Evolutionary conservation across 2,329 filamentous ascomycete genomes (phyloP).

Genomic region (Fusarium napiforme): DNA sequence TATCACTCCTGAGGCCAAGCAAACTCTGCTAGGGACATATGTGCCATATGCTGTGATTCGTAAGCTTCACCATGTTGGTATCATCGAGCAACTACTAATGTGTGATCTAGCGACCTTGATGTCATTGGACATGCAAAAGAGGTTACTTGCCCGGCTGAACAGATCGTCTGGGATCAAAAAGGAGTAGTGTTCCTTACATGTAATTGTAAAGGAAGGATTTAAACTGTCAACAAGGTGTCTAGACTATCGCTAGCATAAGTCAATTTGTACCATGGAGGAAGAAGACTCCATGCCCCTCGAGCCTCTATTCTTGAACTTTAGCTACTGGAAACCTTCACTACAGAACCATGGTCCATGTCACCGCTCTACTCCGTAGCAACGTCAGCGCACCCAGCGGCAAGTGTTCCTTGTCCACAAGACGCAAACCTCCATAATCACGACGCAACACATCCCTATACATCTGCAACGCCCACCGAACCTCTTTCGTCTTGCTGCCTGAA

Average conservation of each 20-base stretch:
- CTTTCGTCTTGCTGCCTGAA: background rate
- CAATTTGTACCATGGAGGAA: rapidly evolving
- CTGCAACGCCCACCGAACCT: background rate
- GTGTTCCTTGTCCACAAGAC: background rate
- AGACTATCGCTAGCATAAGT: too few relatives aligned
- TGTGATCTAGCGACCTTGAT: background rate
- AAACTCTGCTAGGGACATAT: background rate
- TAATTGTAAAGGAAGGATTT: too few relatives aligned
- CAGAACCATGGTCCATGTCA: background rate
- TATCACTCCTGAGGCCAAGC: background rate
- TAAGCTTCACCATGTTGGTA: rapidly evolving
- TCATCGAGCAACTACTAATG: background rate
- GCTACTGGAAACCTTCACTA: background rate
- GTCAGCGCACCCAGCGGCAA: background rate
- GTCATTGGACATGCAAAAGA: background rate
- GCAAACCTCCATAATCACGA: background rate
- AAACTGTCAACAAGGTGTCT: too few relatives aligned
- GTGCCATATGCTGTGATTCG: background rate
- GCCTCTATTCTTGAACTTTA: background rate
- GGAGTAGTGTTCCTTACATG: background rate
- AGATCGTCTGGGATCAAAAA: background rate
- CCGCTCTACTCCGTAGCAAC: background rate
- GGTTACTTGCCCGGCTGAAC: background rate
- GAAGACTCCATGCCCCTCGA: rapidly evolving
- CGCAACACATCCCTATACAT: background rate